phyloP scores from a whole-genome alignment of 2,329 filamentous ascomycete genomes.

The Lizonia empirigonia region DNA sequence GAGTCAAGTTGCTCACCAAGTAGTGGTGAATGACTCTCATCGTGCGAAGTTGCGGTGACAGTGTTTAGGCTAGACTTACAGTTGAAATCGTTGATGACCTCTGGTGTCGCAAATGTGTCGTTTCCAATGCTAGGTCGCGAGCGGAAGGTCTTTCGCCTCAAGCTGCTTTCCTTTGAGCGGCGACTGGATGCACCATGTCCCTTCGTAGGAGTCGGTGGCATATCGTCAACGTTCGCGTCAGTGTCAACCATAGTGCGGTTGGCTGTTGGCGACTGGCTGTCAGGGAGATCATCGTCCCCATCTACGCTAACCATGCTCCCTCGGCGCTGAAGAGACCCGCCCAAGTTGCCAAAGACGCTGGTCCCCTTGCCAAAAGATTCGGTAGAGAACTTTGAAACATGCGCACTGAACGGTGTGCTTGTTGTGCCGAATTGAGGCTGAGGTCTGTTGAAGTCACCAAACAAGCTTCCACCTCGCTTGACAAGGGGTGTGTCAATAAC shows the following conservation, averaged over 20 bases:
- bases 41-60: constrained; percentile 24
- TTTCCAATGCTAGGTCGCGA: constrained; percentile 52
- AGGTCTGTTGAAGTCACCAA: constrained; percentile 66
- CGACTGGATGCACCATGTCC: constrained; percentile 56
- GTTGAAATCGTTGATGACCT: constrained; percentile 33
- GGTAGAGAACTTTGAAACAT: constrained; percentile 65
- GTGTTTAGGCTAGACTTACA: constrained; percentile 46
- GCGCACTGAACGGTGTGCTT: constrained; percentile 78
- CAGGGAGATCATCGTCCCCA: constrained; percentile 61
- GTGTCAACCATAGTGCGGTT: constrained; percentile 57
- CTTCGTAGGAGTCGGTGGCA: constrained; percentile 95
- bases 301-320: constrained; percentile 82
- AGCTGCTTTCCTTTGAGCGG: constrained; percentile 57
- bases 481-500: constrained; percentile 52
- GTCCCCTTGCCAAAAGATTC: constrained; percentile 70
- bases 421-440: constrained; percentile 77
- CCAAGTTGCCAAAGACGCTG: constrained; percentile 66
- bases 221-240: constrained; percentile 69
- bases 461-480: constrained; percentile 56
- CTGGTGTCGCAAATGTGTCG: constrained; percentile 54
- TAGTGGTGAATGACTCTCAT: constrained; percentile 42
- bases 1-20: constrained; percentile 37
- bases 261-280: constrained; percentile 62
- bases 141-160: constrained; percentile 57
- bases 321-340: constrained; percentile 59